Conservation (phyloP, 2,329 filamentous ascomycete species). For the Penicillium italicum region DNA sequence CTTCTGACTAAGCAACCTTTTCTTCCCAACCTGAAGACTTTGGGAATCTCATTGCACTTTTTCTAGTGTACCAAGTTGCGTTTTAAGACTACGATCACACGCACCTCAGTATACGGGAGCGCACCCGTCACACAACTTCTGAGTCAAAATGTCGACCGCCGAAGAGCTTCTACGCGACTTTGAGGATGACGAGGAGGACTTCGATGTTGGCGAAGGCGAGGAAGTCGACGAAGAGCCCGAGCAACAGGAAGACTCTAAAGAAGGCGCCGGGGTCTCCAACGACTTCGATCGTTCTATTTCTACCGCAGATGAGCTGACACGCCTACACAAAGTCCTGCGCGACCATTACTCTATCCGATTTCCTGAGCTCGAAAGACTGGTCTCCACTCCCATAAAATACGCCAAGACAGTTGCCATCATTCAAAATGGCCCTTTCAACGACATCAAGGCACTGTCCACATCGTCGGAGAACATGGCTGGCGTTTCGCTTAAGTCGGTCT, state of each 20-base stretch:
- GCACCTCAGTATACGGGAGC: background rate
- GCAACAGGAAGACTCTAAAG: conserved; percentile 50
- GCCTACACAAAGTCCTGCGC: conserved; percentile 93
- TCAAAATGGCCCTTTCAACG: conserved; percentile 85
- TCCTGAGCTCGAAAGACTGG: conserved; percentile 83
- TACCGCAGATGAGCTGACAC: conserved; percentile 86
- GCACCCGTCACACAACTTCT: background rate
- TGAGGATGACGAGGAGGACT: conserved; percentile 71
- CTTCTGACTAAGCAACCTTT: conserved; percentile 20
- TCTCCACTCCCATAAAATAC: conserved; percentile 90
- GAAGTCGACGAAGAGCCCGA: conserved; percentile 59
- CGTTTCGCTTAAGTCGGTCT: conserved; percentile 69
- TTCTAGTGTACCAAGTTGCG: background rate
- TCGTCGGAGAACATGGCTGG: conserved; percentile 75
- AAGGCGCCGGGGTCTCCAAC: conserved; percentile 67
- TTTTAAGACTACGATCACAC: background rate
- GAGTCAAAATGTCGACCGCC: conserved; percentile 71
- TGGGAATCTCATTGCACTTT: conserved; percentile 1
- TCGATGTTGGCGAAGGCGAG: conserved; percentile 63
- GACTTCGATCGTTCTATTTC: conserved; percentile 86
- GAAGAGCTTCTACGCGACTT: conserved; percentile 92
- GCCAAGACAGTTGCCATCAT: conserved; percentile 92
- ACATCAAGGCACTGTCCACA: conserved; percentile 74
- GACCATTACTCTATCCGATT: conserved; percentile 95
- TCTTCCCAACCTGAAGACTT: conserved; percentile 1